Percentiles rank a stretch among this genome's conserved stretches.
These are phyloP conservation scores for Cladosporium colombiae DNA, from an alignment of 2,329 filamentous ascomycete species.

Conservation along the genomic window DNA sequence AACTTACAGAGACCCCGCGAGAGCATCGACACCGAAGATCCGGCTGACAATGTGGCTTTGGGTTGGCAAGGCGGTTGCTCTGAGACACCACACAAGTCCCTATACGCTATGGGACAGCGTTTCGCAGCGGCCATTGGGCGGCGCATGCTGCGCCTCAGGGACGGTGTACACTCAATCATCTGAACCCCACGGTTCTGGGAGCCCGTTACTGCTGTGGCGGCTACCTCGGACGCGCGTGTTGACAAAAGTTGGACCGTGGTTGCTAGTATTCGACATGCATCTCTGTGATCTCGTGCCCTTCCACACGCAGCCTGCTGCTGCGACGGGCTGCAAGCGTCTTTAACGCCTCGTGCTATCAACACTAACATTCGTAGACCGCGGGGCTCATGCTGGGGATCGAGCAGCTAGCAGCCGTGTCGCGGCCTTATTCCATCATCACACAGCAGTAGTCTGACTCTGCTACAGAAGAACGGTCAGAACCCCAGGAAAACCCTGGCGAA, in stretches of 20 bases:
- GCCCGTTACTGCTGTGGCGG: conserved; percentile 7
- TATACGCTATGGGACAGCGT: background rate
- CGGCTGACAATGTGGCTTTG: conserved; percentile 14
- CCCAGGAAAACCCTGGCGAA: conserved; percentile 17
- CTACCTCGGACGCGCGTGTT: conserved; percentile 12
- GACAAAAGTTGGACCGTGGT: conserved; percentile 14
- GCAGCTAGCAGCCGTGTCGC: conserved; percentile 9
- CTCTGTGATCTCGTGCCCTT: background rate
- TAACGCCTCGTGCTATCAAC: conserved; percentile 3
- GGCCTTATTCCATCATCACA: conserved; percentile 18
- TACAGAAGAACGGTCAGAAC: conserved; percentile 1
- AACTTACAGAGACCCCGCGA: conserved; percentile 19
- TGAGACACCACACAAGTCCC: conserved; percentile 20
- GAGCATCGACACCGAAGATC: conserved; percentile 5
- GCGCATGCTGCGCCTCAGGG: conserved; percentile 15
- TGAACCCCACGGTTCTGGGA: background rate
- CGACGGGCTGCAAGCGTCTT: background rate
- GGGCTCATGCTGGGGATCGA: conserved; percentile 5
- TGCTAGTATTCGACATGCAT: conserved; percentile 1
- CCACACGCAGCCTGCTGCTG: background rate
- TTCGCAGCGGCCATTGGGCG: conserved; percentile 12
- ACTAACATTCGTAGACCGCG: background rate
- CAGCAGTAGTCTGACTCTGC: conserved; percentile 14
- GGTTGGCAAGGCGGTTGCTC: conserved; percentile 1
- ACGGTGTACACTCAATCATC: conserved; percentile 5